Evolutionary conservation across 768 basidiomycete species (phyloP).

Genomic region (Trametes cinnabarina): DNA sequence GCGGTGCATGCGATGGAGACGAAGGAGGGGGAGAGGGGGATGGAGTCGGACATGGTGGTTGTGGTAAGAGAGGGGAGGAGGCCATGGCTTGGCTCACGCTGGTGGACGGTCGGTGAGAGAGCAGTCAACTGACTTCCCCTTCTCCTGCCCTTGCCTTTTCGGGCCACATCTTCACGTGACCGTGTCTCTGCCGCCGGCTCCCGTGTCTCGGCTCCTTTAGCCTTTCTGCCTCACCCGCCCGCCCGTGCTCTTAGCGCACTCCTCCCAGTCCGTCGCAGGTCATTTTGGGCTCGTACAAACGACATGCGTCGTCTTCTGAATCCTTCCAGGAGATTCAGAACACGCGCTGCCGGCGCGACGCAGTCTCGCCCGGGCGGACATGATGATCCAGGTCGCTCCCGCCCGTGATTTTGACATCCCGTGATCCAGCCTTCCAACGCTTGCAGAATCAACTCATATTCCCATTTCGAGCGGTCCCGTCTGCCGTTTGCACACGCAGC

Average conservation of each 20-base stretch:
- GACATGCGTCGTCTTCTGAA: too few species aligned
- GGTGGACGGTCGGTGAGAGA: not conserved
- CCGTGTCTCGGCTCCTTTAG: not conserved
- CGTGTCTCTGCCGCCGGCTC: conserved; percentile 10
- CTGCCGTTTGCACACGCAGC: too few species aligned
- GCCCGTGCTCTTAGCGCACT: not conserved
- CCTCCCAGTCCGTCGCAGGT: too few species aligned
- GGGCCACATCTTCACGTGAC: conserved; percentile 12
- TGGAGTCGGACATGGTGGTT: conserved; percentile 9
- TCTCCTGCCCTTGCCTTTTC: not conserved
- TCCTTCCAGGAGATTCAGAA: too few species aligned
- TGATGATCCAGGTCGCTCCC: too few species aligned
- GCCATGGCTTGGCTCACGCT: not conserved
- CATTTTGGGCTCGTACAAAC: too few species aligned
- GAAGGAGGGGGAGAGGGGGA: conserved; percentile 16
- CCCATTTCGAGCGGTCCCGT: too few species aligned
- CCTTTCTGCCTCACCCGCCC: not conserved
- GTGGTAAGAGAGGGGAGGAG: not conserved
- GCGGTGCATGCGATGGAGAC: conserved; percentile 7
- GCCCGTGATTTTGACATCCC: too few species aligned
- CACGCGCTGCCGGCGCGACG: too few species aligned
- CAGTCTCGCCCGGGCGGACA: too few species aligned
- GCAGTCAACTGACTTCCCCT: not conserved
- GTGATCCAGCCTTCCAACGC: too few species aligned
- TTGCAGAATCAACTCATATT: too few species aligned